A percentile compares a stretch with the other conserved stretches of the same genome.
Evolutionary conservation across 345 rosid genomes (phyloP).

Genomic region (Kandelia obovata): DNA sequence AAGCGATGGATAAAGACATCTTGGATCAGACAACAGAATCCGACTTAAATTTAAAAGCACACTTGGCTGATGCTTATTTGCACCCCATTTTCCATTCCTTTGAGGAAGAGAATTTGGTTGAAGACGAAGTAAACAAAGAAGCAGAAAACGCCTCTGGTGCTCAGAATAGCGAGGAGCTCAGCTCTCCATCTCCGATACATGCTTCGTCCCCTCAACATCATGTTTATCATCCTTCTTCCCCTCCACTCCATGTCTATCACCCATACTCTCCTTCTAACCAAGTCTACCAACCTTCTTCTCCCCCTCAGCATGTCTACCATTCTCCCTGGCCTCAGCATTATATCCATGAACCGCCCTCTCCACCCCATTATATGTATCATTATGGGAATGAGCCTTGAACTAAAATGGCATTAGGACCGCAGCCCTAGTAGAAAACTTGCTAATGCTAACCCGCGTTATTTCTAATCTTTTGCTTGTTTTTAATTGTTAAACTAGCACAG

Average conservation of each 20-base stretch:
- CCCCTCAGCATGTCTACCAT: not conserved
- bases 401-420: not conserved
- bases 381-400: slow-evolving; percentile 33
- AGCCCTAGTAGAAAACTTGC: slow-evolving; percentile 11
- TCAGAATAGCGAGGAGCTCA: slow-evolving; percentile 45
- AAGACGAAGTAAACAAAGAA: slow-evolving; percentile 29
- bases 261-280: slow-evolving; percentile 39
- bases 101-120: slow-evolving; percentile 50
- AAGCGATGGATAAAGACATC: slow-evolving; percentile 84
- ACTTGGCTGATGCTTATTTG: slow-evolving; percentile 84
- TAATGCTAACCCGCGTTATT: slow-evolving; percentile 16
- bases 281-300: slow-evolving; percentile 26
- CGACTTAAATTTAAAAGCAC: slow-evolving; percentile 53
- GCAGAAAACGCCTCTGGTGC: slow-evolving; percentile 21
- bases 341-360: slow-evolving; percentile 18
- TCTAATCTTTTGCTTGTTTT: not conserved
- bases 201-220: slow-evolving; percentile 32
- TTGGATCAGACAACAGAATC: slow-evolving; percentile 54
- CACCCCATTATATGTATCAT: slow-evolving; percentile 32
- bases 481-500: too few relatives aligned
- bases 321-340: slow-evolving; percentile 8
- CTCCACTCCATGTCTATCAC: slow-evolving; percentile 32
- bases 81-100: slow-evolving; percentile 86
- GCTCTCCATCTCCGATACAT: slow-evolving; percentile 59
- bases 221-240: slow-evolving; percentile 35